Evolutionary conservation across 305 asterid genomes (phyloP), one percentile per base, ranked within the genome.

Genomic region (Vinca major): DNA sequence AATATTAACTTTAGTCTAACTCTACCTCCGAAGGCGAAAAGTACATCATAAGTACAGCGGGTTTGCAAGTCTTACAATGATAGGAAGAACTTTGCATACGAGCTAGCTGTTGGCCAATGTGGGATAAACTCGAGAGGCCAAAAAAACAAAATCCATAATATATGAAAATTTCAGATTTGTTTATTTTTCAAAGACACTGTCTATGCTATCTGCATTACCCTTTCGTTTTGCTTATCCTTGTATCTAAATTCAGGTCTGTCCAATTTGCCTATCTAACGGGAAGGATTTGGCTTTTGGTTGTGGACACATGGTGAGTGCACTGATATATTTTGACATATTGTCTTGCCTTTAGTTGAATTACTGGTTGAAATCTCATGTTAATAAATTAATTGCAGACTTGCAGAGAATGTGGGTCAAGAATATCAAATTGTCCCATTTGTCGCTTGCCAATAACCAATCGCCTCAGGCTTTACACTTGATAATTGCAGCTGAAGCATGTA

Each of bases 201-300:
- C 5, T 7, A 54, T 7, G 3, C 60, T 8, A 11, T 8, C 16
- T 20, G 11, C 11, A 2, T 45, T 39, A 54, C 39, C 67, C 4
- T 63, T n/a, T 55, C 9, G 14, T 43, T n/a, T 73, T 60, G 44
- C 53, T 20, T 13, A 3, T 66, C n/a, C 11, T 39, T 65, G 63
- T 39, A n/a, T 73, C 16, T 70, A 63, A 66, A 71, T 76, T 79
- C 75, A 86, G 97, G 83, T 37, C 48, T 90, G 97, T 70, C 94
- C 97, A 11, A 79, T 90, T 75, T 90, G 95, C 86, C 74, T 88
- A 48, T 81, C 84, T 58, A 80, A 80, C 49, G 69, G 56, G 62
- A 88, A 82, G 78, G 89, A 90, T 70, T 49, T 77, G 88, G 95
- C 97, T 68, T 88, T 88, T 68, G 82, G 83, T 58, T 90, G 97